Base-by-base conservation (phyloP, 306 rosid genomes). In the Bauhinia variegata region DNA sequence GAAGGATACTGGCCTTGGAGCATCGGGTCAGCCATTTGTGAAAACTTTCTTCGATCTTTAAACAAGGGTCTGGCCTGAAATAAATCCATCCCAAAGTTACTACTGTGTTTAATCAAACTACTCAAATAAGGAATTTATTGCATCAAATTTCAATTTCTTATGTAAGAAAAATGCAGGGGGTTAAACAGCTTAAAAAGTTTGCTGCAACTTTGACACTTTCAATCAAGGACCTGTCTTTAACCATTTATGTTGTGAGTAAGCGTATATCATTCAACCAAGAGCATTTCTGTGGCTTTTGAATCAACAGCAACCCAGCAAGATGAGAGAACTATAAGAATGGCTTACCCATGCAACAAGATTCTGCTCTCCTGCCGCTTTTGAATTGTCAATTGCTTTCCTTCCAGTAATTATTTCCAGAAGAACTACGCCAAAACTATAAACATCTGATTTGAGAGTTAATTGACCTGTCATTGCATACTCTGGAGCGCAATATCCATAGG, bases 401-500 rank as follows among this genome's bases (percentile, higher is more conserved):
- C 98, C 98, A 0, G 98, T 93, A 65, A 93, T 87, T 67, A 93
- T 84, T 79, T 93, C 98, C 77, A 89, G 71, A 64, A 93, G 97
- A 75, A 93, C 98, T 4, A 89, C 92, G 13, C 98, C 98, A 63
- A 93, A 93, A 77, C 98, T 93, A 75, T 87, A 89, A 53, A 93
- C 89, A 79, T 93, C 98, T n/a, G 98, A 93, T 72, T 89, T 93
- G 67, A 86, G 77, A 47, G 97, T 89, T 60, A 93, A 73, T 33
- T 93, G 96, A 47, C 98, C 97, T 4, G 98, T 89, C 93, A 84
- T 88, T 39, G 89, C 99, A 75, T 93, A 93, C 72, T 90, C 97
- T 0, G 96, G 99, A 55, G 96, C 96, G 80, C 99, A 90, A 74
- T 93, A 89, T 70, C 97, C 96, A 52, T 90, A 86, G 43, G 96